Conservation (phyloP, 2,329 filamentous ascomycete species). For the Phialophora macrospora region DNA sequence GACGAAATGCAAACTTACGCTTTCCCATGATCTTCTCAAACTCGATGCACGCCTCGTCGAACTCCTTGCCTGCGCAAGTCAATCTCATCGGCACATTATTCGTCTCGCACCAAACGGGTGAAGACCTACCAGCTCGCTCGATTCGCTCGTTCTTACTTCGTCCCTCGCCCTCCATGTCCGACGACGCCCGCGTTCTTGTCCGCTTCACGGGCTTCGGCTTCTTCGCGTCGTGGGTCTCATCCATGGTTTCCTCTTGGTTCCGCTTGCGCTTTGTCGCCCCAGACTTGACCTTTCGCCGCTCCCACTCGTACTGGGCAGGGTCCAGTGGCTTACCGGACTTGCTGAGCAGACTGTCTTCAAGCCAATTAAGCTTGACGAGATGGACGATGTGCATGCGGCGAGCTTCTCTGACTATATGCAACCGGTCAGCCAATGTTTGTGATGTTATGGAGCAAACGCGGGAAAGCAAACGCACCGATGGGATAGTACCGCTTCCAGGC, state of each 20-base stretch:
- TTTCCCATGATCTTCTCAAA: slow-evolving; percentile 37
- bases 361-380: slow-evolving; percentile 56
- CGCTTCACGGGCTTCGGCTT: not conserved
- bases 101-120: not conserved
- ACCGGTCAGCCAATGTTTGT: not conserved
- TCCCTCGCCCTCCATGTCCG: not conserved
- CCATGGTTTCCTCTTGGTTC: not conserved
- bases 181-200: not conserved
- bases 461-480: slow-evolving; percentile 43
- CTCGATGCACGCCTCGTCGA: slow-evolving; percentile 35
- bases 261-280: not conserved
- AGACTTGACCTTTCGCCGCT: slow-evolving; percentile 8
- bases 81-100: slow-evolving; percentile 8
- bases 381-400: slow-evolving; percentile 46
- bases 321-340: slow-evolving; percentile 45
- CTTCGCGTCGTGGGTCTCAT: not conserved
- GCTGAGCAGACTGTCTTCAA: slow-evolving; percentile 51
- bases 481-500: slow-evolving; percentile 61
- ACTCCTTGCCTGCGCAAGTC: slow-evolving; percentile 33
- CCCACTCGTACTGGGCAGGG: slow-evolving; percentile 42
- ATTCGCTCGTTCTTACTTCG: slow-evolving; percentile 21
- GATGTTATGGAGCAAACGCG: not conserved
- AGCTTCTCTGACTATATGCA: slow-evolving; percentile 48
- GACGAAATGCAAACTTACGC: slow-evolving; percentile 28
- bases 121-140: slow-evolving; percentile 24